phyloP scores from a whole-genome alignment of 805 yeast species.

The Hanseniaspora lachancei region DNA sequence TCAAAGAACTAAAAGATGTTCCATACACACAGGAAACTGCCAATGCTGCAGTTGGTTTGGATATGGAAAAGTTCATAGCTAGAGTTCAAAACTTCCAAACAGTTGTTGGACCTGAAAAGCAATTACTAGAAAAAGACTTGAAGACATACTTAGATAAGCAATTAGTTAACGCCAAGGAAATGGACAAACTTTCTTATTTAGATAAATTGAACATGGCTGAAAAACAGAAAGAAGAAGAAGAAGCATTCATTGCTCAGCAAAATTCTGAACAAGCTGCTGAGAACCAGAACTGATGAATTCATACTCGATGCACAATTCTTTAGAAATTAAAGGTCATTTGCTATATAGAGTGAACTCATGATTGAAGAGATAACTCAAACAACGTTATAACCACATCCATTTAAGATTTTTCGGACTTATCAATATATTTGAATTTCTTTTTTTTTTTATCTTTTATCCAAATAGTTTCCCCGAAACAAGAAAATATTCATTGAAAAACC shows the following conservation, averaged over 20 bases:
- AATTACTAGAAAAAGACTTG: conserved; percentile 31
- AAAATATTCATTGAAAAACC: too few relatives aligned
- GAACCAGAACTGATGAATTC: not conserved
- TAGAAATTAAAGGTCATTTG: not conserved
- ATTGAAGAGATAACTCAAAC: not conserved
- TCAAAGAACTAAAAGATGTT: conserved; percentile 55
- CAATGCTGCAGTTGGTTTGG: conserved; percentile 78
- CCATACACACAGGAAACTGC: conserved; percentile 85
- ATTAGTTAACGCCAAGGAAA: conserved; percentile 22
- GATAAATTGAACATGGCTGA: conserved; percentile 13
- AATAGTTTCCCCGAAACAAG: too few relatives aligned
- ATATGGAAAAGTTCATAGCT: conserved; percentile 51
- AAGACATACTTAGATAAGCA: conserved; percentile 22
- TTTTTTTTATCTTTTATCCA: not conserved
- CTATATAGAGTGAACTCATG: not conserved
- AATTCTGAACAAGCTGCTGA: not conserved
- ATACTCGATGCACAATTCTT: not conserved
- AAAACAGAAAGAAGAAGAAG: conserved; percentile 13
- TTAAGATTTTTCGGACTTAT: not conserved
- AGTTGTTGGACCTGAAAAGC: conserved; percentile 36
- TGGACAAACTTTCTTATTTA: conserved; percentile 26
- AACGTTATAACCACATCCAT: not conserved
- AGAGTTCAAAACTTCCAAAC: conserved; percentile 50
- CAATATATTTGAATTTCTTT: not conserved
- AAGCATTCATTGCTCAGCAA: conserved; percentile 5